Evolutionary conservation across 257 asterid species (phyloP).

Genomic region (Solanum chmielewskii): DNA sequence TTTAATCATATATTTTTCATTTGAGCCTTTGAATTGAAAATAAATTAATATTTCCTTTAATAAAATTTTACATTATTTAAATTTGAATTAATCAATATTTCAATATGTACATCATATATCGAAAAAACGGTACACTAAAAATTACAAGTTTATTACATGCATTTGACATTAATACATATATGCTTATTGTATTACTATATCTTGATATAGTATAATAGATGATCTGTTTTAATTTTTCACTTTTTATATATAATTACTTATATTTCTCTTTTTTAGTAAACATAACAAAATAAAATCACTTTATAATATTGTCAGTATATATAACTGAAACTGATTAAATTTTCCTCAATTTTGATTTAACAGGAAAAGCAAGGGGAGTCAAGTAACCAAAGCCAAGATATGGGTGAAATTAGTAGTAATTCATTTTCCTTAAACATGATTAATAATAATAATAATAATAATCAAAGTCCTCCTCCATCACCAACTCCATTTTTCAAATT

Average conservation of each 20-base stretch:
- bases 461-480: constrained; percentile 33
- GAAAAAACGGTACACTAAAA: too few relatives aligned
- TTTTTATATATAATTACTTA: neutral
- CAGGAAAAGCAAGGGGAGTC: constrained; percentile 22
- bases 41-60: neutral
- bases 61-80: neutral
- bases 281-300: neutral
- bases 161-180: neutral
- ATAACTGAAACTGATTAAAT: neutral
- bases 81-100: neutral
- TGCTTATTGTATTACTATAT: neutral
- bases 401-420: constrained; percentile 18
- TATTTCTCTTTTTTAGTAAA: neutral
- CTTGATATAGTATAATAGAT: neutral
- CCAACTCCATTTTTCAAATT: constrained; percentile 51
- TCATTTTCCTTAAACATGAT: constrained; percentile 24
- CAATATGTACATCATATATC: too few relatives aligned
- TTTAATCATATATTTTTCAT: neutral
- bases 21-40: neutral
- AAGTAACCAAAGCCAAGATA: constrained; percentile 6
- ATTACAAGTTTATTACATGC: neutral
- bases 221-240: neutral
- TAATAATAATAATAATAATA: neutral
- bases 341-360: neutral
- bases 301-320: neutral